These are phyloP conservation scores for Fusarium camptoceras DNA, from an alignment of 2,329 filamentous ascomycete genomes.

Conservation along the genomic window DNA sequence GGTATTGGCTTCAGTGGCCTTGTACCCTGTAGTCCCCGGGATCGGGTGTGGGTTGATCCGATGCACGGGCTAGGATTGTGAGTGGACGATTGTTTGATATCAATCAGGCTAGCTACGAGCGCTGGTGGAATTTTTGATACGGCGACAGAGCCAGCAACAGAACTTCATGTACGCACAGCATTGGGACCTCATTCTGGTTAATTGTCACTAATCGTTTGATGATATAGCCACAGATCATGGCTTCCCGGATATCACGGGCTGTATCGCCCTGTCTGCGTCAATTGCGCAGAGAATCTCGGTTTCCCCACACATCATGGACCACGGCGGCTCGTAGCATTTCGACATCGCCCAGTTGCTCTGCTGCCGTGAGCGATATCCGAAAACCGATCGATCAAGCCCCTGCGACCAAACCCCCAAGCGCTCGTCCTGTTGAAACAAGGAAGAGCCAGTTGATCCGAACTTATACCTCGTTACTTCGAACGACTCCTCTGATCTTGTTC, in stretches of 20 bases:
- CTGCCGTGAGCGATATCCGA: slow-evolving; percentile 43
- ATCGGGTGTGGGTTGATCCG: slow-evolving; percentile 45
- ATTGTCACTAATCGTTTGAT: slow-evolving; percentile 1
- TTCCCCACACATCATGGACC: slow-evolving; percentile 35
- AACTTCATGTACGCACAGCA: slow-evolving; percentile 22
- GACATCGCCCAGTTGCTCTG: slow-evolving; percentile 43
- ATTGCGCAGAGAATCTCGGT: slow-evolving; percentile 34
- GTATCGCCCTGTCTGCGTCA: slow-evolving; percentile 44
- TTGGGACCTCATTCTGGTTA: background rate
- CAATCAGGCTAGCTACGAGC: slow-evolving; percentile 1
- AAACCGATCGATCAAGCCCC: slow-evolving; percentile 64
- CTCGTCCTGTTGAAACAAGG: slow-evolving; percentile 85
- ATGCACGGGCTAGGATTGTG: slow-evolving; percentile 28
- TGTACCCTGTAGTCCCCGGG: slow-evolving; percentile 29
- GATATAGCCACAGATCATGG: slow-evolving; percentile 25
- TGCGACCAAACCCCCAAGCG: slow-evolving; percentile 85
- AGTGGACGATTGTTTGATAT: slow-evolving; percentile 20
- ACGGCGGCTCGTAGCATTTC: slow-evolving; percentile 45
- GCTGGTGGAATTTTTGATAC: slow-evolving; percentile 40
- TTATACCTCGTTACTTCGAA: slow-evolving; percentile 89
- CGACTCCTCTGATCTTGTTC: slow-evolving; percentile 85
- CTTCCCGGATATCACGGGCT: slow-evolving; percentile 40
- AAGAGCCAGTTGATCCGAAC: slow-evolving; percentile 89
- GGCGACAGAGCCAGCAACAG: slow-evolving; percentile 20
- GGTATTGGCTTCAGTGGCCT: slow-evolving; percentile 28